These are phyloP conservation scores for Picea glauca DNA, from an alignment of 75 land plant species.

Conservation along the genomic window DNA sequence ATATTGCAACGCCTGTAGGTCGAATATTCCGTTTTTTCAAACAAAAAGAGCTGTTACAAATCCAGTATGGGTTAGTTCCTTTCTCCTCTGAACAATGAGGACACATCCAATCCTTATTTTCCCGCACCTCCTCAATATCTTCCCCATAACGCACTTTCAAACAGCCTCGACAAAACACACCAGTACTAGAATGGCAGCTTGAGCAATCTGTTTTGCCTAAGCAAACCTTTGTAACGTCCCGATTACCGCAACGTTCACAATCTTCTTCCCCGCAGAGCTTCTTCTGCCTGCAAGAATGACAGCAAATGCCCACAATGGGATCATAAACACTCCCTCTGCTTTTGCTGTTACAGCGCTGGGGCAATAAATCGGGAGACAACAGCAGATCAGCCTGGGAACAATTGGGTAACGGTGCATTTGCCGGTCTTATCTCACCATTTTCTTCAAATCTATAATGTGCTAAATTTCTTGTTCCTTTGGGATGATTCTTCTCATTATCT, in stretches of 20 bases:
- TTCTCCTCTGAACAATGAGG: slow-evolving; percentile 46
- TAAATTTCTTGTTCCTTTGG: neutral
- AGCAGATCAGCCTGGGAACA: neutral
- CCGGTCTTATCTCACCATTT: slow-evolving; percentile 16
- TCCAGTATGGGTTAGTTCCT: slow-evolving; percentile 41
- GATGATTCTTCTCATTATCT: neutral
- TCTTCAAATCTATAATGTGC: neutral
- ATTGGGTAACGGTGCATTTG: slow-evolving; percentile 18
- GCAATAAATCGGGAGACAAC: slow-evolving; percentile 15
- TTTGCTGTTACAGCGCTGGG: slow-evolving; percentile 29
- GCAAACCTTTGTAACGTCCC: slow-evolving; percentile 34
- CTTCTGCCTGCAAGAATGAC: slow-evolving; percentile 59
- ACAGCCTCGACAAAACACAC: slow-evolving; percentile 46
- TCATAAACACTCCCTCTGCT: slow-evolving; percentile 32
- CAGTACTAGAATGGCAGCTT: slow-evolving; percentile 47
- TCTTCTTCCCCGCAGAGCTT: slow-evolving; percentile 47
- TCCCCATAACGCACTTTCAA: slow-evolving; percentile 50
- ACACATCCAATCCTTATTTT: slow-evolving; percentile 40
- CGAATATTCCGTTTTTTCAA: slow-evolving; percentile 32
- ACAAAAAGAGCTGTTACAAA: slow-evolving; percentile 50
- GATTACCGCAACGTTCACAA: slow-evolving; percentile 38
- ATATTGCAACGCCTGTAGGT: slow-evolving; percentile 46
- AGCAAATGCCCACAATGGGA: slow-evolving; percentile 35
- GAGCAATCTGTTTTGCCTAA: slow-evolving; percentile 48
- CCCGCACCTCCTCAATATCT: slow-evolving; percentile 50